Conservation (phyloP, 352 stramenopile genomes). For the Pythium brachiatum region DNA sequence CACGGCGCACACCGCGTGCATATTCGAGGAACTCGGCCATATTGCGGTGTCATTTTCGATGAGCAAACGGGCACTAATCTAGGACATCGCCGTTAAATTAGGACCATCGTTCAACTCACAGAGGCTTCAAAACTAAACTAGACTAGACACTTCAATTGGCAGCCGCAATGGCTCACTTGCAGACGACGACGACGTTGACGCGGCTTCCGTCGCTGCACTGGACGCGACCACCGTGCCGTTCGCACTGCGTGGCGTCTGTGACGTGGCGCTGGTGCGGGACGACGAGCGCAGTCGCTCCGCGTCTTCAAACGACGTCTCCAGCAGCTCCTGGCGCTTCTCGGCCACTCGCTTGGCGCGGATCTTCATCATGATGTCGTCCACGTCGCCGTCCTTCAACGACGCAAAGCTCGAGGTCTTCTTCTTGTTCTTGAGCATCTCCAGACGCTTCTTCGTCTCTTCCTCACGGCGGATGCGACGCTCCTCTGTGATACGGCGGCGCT, state of each 20-base stretch:
- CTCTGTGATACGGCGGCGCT: constrained; percentile 80
- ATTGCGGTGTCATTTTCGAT: neutral
- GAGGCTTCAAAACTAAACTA: constrained; percentile 13
- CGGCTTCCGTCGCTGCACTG: neutral
- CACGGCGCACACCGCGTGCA: constrained; percentile 1
- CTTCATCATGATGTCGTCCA: constrained; percentile 82
- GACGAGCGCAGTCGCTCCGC: constrained; percentile 19
- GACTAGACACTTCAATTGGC: constrained; percentile 22
- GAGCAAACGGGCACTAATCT: constrained; percentile 1
- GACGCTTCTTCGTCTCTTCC: constrained; percentile 76
- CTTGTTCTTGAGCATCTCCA: constrained; percentile 78
- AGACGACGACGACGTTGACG: neutral
- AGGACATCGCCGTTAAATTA: constrained; percentile 20
- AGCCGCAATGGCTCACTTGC: constrained; percentile 3
- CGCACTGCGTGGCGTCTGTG: constrained; percentile 17
- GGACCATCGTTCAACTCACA: neutral
- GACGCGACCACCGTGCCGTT: constrained; percentile 8
- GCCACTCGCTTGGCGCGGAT: constrained; percentile 78
- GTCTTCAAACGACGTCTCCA: constrained; percentile 31
- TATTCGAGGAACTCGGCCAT: constrained; percentile 21
- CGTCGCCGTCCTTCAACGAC: constrained; percentile 73
- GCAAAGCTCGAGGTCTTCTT: constrained; percentile 71
- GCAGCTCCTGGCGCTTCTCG: constrained; percentile 67
- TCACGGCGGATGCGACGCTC: constrained; percentile 71
- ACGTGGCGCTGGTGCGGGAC: constrained; percentile 17